These are phyloP conservation scores for Orbilia blumenaviensis DNA, from an alignment of 2,329 filamentous ascomycete species.

Conservation along the genomic window DNA sequence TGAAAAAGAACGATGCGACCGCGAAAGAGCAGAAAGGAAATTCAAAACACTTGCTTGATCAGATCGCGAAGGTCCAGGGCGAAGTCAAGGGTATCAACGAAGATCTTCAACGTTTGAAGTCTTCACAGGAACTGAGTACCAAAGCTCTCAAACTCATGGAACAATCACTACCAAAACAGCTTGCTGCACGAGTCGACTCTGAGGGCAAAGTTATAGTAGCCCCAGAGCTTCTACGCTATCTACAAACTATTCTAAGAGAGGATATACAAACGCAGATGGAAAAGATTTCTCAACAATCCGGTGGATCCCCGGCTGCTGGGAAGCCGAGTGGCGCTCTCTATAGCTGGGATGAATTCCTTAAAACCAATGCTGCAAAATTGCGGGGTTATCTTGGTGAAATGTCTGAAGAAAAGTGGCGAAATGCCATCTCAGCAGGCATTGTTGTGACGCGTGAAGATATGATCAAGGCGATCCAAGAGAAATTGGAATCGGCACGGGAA, in stretches of 20 bases:
- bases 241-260: constrained; percentile 25
- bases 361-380: constrained; percentile 33
- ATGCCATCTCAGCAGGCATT: constrained; percentile 37
- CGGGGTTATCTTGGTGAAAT: constrained; percentile 33
- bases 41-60: neutral
- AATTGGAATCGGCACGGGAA: constrained; percentile 25
- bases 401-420: constrained; percentile 44
- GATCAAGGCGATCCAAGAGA: constrained; percentile 20
- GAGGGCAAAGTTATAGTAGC: constrained; percentile 32
- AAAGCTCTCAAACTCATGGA: constrained; percentile 26
- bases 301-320: neutral
- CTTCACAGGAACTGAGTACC: constrained; percentile 25
- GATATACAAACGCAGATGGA: constrained; percentile 27
- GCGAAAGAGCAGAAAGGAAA: constrained; percentile 5
- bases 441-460: constrained; percentile 42
- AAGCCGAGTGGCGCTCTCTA: neutral
- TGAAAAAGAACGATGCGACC: constrained; percentile 7
- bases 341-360: constrained; percentile 42
- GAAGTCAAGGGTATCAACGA: constrained; percentile 24
- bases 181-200: constrained; percentile 37
- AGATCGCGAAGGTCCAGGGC: constrained; percentile 18
- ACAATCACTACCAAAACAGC: constrained; percentile 32
- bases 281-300: neutral
- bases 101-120: constrained; percentile 23
- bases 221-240: constrained; percentile 33